Percentiles rank a stretch among this genome's conserved stretches.
Conservation (phyloP, 2,329 filamentous ascomycete genomes). For the Zelopaecilomyces penicillatus region DNA sequence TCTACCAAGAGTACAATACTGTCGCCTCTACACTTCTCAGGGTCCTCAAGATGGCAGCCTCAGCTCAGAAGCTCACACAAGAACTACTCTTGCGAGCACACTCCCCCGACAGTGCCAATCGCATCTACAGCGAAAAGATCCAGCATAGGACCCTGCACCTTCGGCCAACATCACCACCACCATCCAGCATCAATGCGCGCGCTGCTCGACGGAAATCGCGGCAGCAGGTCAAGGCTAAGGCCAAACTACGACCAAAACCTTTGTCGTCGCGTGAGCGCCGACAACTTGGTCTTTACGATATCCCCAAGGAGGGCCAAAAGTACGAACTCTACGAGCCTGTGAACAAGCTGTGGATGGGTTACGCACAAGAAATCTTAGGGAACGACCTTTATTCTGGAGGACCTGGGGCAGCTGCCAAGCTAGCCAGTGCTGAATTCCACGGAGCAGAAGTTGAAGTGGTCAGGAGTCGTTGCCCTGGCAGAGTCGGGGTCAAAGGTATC, state of each 20-base stretch:
- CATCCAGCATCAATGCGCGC: slow-evolving; percentile 46
- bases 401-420: slow-evolving; percentile 57
- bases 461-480: slow-evolving; percentile 67
- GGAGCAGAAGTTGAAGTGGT: slow-evolving; percentile 79
- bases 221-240: slow-evolving; percentile 35
- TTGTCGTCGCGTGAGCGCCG: slow-evolving; percentile 76
- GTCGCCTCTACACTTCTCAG: too few species aligned
- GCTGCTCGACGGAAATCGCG: slow-evolving; percentile 45
- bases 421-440: slow-evolving; percentile 84
- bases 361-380: slow-evolving; percentile 75
- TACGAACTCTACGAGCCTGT: slow-evolving; percentile 73
- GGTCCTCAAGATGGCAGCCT: slow-evolving; percentile 22
- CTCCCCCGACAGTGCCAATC: slow-evolving; percentile 59
- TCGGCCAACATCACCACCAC: slow-evolving; percentile 61
- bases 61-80: slow-evolving; percentile 40
- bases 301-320: slow-evolving; percentile 53
- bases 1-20: too few species aligned
- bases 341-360: slow-evolving; percentile 71
- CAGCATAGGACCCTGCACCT: slow-evolving; percentile 74
- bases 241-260: slow-evolving; percentile 51
- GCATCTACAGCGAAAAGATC: slow-evolving; percentile 75
- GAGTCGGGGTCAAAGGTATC: slow-evolving; percentile 79
- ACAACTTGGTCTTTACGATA: slow-evolving; percentile 60
- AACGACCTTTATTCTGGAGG: slow-evolving; percentile 48
- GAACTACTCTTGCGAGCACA: slow-evolving; percentile 70